phyloP scores from a whole-genome alignment of 1,284 basidiomycete genomes.

The Erythrobasidium hasegawianum region DNA sequence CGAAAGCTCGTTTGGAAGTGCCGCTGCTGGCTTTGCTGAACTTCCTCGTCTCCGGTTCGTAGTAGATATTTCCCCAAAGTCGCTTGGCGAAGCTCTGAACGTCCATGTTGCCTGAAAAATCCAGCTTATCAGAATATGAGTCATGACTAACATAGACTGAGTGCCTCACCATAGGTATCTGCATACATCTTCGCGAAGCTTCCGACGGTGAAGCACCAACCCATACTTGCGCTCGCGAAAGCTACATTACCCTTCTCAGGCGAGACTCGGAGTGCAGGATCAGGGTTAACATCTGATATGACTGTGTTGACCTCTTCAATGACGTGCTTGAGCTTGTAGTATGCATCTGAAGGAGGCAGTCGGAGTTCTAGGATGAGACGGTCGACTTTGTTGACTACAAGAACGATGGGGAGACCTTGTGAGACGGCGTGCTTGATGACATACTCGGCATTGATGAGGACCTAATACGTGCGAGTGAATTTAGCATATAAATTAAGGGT shows the following conservation, averaged over 20 bases:
- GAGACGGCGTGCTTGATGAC: slow-evolving; percentile 81
- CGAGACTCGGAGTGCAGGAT: slow-evolving; percentile 79
- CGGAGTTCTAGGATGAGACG: slow-evolving; percentile 92
- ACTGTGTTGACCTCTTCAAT: slow-evolving; percentile 97
- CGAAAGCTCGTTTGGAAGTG: slow-evolving; percentile 79
- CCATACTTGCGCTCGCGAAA: slow-evolving; percentile 94
- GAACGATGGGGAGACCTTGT: slow-evolving; percentile 82
- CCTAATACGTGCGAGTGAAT: slow-evolving; percentile 51
- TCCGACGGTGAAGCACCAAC: slow-evolving; percentile 91
- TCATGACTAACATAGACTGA: not conserved
- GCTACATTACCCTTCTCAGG: slow-evolving; percentile 96
- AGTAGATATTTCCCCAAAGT: slow-evolving; percentile 98
- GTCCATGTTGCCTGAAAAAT: slow-evolving; percentile 52
- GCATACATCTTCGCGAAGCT: slow-evolving; percentile 97
- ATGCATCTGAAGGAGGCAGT: slow-evolving; percentile 91
- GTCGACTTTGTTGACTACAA: slow-evolving; percentile 98
- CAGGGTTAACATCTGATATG: slow-evolving; percentile 71
- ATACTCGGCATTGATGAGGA: slow-evolving; percentile 84
- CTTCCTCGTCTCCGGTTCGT: slow-evolving; percentile 72
- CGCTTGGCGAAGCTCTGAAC: slow-evolving; percentile 65
- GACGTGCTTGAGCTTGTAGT: slow-evolving; percentile 98
- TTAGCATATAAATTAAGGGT: not conserved
- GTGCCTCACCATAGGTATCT: slow-evolving; percentile 69
- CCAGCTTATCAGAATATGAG: not conserved
- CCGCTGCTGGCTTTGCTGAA: slow-evolving; percentile 84